Evolutionary conservation across 2,329 filamentous ascomycete genomes (phyloP), one percentile per base, ranked within the genome.

Genomic region (Cladorrhinum sp.): DNA sequence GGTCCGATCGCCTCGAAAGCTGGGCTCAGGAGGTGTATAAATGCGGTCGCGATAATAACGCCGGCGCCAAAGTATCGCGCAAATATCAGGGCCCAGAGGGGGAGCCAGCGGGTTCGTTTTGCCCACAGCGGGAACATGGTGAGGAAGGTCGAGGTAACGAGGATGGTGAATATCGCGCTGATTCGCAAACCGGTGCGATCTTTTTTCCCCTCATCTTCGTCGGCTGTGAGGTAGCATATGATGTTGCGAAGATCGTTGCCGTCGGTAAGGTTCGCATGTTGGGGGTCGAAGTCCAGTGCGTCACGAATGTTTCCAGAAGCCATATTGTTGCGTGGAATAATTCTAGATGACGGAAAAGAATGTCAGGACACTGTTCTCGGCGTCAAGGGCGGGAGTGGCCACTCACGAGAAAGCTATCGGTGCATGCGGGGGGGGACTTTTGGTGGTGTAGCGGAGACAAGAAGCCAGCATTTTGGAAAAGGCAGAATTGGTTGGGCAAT

Each of bases 1-100:
- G 75, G 74, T 2, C 75, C 75, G 50, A 75, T 74, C 64, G 60
- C 62, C 1, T 57, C 61, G 60, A 67, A 67, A 1, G 73, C 72
- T 2, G 73, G 72, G 23, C 70, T 72, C 23, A 75, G 23, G 68
- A 80, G 67, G 77, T 92, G 89, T 63, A 92, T 90, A 71, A 92
- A 92, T 1, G 89, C 88, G 1, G 89, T 92, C 1, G 89, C 87
- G 60, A 92, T 80, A 67, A 92, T 92, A 60, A 92, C 88, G 26
- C 89, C 89, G 2, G 88, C 88, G 54, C 89, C 89, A 66, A 92
- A 91, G 74, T 89, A 91, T 66, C 89, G 89, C 39, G 84, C 84
- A 49, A 88, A 78, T 69, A 91, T 87, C 73, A 91, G 92, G 1
- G 84, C 80, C 77, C 85, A 89, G 58, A 82, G 79, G 0, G 87